Base-by-base conservation (phyloP, 2,329 filamentous ascomycete genomes). In the Cercospora nicotianae region DNA sequence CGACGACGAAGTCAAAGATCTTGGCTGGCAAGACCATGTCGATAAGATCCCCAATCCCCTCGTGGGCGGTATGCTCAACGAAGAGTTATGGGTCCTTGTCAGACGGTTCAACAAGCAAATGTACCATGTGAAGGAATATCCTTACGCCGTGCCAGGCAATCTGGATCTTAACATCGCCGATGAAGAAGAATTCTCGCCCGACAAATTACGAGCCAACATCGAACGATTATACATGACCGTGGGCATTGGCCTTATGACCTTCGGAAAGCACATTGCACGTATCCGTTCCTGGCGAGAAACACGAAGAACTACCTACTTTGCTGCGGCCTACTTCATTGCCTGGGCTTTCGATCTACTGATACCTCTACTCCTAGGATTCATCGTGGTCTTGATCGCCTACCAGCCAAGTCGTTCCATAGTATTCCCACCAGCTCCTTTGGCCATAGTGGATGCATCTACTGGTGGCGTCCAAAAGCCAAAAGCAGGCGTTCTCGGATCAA, bases 141-240 rank as follows among this genome's bases (percentile, higher is more conserved):
- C 85, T 0, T 78, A 84, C 59, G 79, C 87, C 7, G 84, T 87
- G 0, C 85, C 90, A 1, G 91, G 90, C 5, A 87, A 88, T 13
- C 81, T 96, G 42, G 92, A 96, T 77, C 84, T 96, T 67, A 92
- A 93, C 72, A 90, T 92, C 65, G 89, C 91, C 4, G 90, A 93
- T 45, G 89, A 94, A 64, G 92, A 95, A 72, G 90, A 94, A 66
- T 95, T 95, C 77, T 92, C 90, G 0, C 92, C 92, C 0, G 92
- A 95, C 75, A 95, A 95, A 80, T 82, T 96, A 55, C 86, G 92
- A 10, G 87, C 89, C 2, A 93, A 91, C 63, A 77, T 95, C 3
- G 93, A 96, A 79, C 85, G 93, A 13, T 81, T 95, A 10, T 96
- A 96, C 77, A 93, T 93, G 85, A 92, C 90, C 0, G 87, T 96